Evolutionary conservation across 108 stramenopile species (phyloP).

Genomic region (Chaetoceros tenuissimus): DNA sequence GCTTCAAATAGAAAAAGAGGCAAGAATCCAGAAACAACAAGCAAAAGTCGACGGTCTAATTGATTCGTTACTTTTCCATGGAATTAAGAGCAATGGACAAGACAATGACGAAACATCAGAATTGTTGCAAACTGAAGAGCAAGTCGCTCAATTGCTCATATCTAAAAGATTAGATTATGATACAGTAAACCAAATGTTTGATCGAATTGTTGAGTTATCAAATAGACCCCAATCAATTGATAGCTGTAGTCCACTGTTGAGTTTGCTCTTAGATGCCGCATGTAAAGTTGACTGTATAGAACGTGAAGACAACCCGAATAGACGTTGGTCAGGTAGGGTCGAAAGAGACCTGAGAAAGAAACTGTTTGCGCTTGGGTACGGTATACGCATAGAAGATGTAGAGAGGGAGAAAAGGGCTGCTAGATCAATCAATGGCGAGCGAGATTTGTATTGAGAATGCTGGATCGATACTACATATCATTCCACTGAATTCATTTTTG

Average conservation of each 20-base stretch:
- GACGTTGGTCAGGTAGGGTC: conserved; percentile 66
- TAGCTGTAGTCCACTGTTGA: conserved; percentile 24
- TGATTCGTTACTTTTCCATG: too few species aligned
- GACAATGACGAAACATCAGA: conserved; percentile 19
- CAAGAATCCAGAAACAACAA: too few species aligned
- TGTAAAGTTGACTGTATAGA: conserved; percentile 61
- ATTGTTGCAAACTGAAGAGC: conserved; percentile 52
- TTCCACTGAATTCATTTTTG: too few species aligned
- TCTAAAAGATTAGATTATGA: conserved; percentile 54
- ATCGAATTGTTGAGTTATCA: too few species aligned
- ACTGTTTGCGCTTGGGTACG: conserved; percentile 41
- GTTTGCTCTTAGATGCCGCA: conserved; percentile 51
- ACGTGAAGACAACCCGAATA: conserved; percentile 69
- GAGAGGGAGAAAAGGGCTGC: too few species aligned
- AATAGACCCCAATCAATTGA: too few species aligned
- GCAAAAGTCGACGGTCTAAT: too few species aligned
- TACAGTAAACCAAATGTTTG: conserved; percentile 58
- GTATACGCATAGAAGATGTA: conserved; percentile 25
- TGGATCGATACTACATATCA: too few species aligned
- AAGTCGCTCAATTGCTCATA: conserved; percentile 32
- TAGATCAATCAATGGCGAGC: too few species aligned
- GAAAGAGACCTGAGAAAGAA: conserved; percentile 50
- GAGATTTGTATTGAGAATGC: too few species aligned
- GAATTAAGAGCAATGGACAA: too few species aligned
- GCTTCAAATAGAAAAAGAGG: too few species aligned